A percentile compares a stretch with the other conserved stretches of the same genome.
Evolutionary conservation across 2,329 filamentous ascomycete genomes (phyloP).

Genomic region (Diaporthe aspalathi): DNA sequence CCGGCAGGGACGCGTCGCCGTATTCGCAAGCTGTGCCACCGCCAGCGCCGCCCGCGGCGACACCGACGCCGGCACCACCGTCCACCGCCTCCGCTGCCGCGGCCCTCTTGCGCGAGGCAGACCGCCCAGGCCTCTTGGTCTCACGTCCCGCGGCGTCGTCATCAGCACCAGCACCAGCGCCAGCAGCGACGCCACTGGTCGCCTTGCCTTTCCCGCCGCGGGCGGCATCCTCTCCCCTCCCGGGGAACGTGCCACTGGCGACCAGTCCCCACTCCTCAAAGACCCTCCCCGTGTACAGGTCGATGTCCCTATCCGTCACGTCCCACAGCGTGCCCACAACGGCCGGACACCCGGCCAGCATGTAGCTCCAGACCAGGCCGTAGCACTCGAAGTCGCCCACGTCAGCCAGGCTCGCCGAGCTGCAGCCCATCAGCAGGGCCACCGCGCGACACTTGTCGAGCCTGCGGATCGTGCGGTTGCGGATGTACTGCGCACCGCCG

Average conservation of each 20-base stretch:
- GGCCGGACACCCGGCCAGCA: constrained; percentile 87
- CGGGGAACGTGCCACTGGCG: constrained; percentile 57
- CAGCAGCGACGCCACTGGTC: constrained; percentile 40
- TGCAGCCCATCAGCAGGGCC: constrained; percentile 94
- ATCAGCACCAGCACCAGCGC: constrained; percentile 20
- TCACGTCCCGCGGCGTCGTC: constrained; percentile 35
- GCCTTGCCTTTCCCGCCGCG: constrained; percentile 46
- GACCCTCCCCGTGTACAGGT: constrained; percentile 83
- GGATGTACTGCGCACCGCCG: constrained; percentile 93
- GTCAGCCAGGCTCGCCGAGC: constrained; percentile 82
- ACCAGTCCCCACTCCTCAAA: constrained; percentile 91
- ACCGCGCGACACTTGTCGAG: constrained; percentile 80
- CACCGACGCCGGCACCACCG: constrained; percentile 45
- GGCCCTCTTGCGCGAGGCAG: constrained; percentile 42
- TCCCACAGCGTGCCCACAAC: constrained; percentile 97
- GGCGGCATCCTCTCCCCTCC: constrained; percentile 49
- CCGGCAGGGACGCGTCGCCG: constrained; percentile 71
- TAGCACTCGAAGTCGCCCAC: constrained; percentile 91
- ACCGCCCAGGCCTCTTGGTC: constrained; percentile 30
- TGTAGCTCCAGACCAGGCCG: constrained; percentile 90
- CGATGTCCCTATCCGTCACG: constrained; percentile 97
- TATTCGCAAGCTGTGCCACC: constrained; percentile 45
- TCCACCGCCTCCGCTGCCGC: constrained; percentile 39
- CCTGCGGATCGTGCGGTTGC: constrained; percentile 82
- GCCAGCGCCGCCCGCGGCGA: constrained; percentile 45